Evolutionary conservation across 2,329 filamentous ascomycete genomes (phyloP).

Genomic region (Stachybotrys chartarum): DNA sequence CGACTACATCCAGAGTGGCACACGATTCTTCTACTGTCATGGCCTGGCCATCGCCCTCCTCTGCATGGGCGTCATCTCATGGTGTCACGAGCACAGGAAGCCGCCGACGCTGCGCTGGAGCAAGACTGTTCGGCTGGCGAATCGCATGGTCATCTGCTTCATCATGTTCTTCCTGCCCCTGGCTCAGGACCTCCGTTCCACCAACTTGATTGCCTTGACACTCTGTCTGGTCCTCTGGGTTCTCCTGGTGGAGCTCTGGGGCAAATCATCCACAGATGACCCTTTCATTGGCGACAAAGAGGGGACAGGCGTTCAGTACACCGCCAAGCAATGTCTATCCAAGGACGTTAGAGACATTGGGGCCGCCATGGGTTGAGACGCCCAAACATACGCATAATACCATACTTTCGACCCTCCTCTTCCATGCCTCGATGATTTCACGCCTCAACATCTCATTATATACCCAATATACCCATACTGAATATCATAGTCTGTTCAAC

Average conservation of each 20-base stretch:
- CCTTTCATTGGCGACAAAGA: slow-evolving; percentile 32
- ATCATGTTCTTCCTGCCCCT: slow-evolving; percentile 49
- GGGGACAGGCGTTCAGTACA: slow-evolving; percentile 28
- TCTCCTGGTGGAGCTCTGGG: slow-evolving; percentile 41
- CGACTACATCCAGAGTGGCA: slow-evolving; percentile 39
- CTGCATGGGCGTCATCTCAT: slow-evolving; percentile 47
- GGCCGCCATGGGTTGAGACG: neutral
- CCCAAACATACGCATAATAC: neutral
- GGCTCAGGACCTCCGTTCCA: slow-evolving; percentile 35
- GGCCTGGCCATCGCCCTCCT: slow-evolving; percentile 49
- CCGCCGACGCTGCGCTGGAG: slow-evolving; percentile 38
- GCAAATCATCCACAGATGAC: slow-evolving; percentile 37
- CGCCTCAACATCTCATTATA: neutral
- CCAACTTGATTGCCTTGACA: slow-evolving; percentile 37
- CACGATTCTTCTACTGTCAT: slow-evolving; percentile 59
- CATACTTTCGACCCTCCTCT: neutral
- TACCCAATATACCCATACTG: neutral
- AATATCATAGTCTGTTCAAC: too few species aligned
- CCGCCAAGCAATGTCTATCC: slow-evolving; percentile 16
- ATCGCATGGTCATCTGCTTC: slow-evolving; percentile 41
- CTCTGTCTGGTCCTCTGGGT: slow-evolving; percentile 37
- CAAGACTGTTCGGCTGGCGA: slow-evolving; percentile 42
- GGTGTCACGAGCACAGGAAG: slow-evolving; percentile 48
- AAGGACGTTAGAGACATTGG: neutral
- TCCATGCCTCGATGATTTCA: neutral